These are phyloP conservation scores for Misopates orontium DNA, from an alignment of 257 asterid species.

Conservation along the genomic window DNA sequence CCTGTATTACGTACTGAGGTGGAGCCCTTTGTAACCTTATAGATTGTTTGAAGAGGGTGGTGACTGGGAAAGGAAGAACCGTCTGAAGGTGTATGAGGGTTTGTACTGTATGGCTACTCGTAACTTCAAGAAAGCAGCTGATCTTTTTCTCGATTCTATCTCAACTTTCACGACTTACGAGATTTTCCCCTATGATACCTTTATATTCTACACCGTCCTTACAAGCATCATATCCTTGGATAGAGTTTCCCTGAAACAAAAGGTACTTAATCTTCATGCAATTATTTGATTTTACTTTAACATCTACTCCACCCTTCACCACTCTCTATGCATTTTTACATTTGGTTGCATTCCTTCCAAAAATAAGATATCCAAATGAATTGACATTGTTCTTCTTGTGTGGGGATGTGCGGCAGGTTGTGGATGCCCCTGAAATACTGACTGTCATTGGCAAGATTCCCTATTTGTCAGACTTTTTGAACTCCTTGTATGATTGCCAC, in stretches of 20 bases:
- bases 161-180: slow-evolving; percentile 99
- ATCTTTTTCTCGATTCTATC: slow-evolving; percentile 90
- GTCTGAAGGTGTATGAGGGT: slow-evolving; percentile 94
- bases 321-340: background rate
- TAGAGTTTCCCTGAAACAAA: slow-evolving; percentile 85
- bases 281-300: background rate
- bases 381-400: slow-evolving; percentile 10
- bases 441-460: slow-evolving; percentile 84
- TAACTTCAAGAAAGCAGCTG: slow-evolving; percentile 88
- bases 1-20: slow-evolving; percentile 12
- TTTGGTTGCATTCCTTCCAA: background rate
- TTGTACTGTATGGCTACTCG: slow-evolving; percentile 95
- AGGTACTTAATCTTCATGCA: slow-evolving; percentile 45
- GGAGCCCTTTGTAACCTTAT: slow-evolving; percentile 29
- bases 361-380: slow-evolving; percentile 9
- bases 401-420: slow-evolving; percentile 62
- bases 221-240: slow-evolving; percentile 89
- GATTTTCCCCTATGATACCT: slow-evolving; percentile 82
- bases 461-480: slow-evolving; percentile 68
- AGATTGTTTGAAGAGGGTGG: slow-evolving; percentile 98
- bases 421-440: slow-evolving; percentile 93
- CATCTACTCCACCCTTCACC: background rate
- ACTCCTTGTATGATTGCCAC: slow-evolving; percentile 79
- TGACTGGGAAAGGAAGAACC: slow-evolving; percentile 97
- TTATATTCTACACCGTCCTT: slow-evolving; percentile 83